phyloP scores from a whole-genome alignment of 1,284 basidiomycete species.

The Cutaneotrichosporon curvatum region DNA sequence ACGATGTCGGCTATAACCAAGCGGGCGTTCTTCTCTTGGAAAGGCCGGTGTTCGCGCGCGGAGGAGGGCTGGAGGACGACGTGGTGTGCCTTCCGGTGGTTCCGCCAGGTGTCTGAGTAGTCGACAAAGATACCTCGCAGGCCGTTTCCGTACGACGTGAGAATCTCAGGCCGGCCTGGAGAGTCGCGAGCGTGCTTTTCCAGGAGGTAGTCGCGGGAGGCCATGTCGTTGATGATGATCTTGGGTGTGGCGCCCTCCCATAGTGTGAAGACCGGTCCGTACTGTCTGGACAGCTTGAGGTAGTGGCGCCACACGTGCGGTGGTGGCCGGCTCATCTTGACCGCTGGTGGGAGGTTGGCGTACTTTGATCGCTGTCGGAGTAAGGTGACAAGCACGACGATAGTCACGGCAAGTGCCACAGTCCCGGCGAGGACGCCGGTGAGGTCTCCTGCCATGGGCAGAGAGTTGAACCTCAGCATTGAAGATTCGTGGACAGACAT shows the following conservation, averaged over 20 bases:
- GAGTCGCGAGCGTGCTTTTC: neutral
- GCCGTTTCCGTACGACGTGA: neutral
- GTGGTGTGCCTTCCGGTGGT: slow-evolving; percentile 51
- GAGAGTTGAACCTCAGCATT: too few relatives aligned
- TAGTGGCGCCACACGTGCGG: slow-evolving; percentile 3
- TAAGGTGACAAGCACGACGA: too few relatives aligned
- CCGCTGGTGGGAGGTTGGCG: too few relatives aligned
- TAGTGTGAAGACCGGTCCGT: slow-evolving; percentile 8
- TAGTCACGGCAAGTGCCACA: too few relatives aligned
- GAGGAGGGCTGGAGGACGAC: slow-evolving; percentile 52
- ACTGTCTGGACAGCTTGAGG: slow-evolving; percentile 2
- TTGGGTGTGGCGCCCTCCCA: slow-evolving; percentile 2
- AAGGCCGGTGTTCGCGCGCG: slow-evolving; percentile 50
- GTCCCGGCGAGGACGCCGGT: too few relatives aligned
- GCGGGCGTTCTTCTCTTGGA: slow-evolving; percentile 50
- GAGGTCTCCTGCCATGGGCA: too few relatives aligned
- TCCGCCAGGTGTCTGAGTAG: slow-evolving; percentile 5
- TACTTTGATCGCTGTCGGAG: too few relatives aligned
- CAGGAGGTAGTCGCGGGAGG: neutral
- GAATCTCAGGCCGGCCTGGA: neutral
- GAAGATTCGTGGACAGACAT: too few relatives aligned
- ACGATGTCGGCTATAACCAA: slow-evolving; percentile 54
- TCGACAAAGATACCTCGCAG: slow-evolving; percentile 1
- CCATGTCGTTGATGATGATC: slow-evolving; percentile 4
- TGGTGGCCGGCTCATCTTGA: too few relatives aligned